Conservation (phyloP, 1,139 yeast species). For the Suhomyces bokatorum region DNA sequence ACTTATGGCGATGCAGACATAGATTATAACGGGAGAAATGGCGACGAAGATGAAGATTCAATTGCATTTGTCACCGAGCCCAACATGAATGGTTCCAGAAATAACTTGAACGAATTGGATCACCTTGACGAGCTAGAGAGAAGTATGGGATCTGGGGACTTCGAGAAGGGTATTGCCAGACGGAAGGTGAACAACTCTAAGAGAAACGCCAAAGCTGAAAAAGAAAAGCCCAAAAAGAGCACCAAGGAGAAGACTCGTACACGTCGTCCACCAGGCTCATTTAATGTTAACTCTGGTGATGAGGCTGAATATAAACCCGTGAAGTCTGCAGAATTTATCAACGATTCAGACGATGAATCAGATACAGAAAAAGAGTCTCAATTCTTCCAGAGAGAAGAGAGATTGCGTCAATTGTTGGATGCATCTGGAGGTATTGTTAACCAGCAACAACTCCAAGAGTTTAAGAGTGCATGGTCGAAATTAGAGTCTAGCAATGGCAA, state of each 20-base stretch:
- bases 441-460: conserved; percentile 37
- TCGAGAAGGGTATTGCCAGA: conserved; percentile 26
- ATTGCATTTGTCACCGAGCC: conserved; percentile 41
- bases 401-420: conserved; percentile 44
- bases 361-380: conserved; percentile 56
- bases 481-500: conserved; percentile 23
- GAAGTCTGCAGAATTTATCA: conserved; percentile 55
- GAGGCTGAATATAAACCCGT: conserved; percentile 18
- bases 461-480: conserved; percentile 40
- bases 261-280: conserved; percentile 22
- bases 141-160: conserved; percentile 13
- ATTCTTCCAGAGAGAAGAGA: conserved; percentile 61
- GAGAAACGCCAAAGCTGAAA: background rate
- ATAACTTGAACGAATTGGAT: conserved; percentile 31
- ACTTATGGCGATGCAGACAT: conserved; percentile 21
- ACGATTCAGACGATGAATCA: conserved; percentile 66
- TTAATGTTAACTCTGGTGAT: conserved; percentile 23
- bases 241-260: conserved; percentile 4
- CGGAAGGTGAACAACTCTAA: conserved; percentile 12
- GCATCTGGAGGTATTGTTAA: conserved; percentile 45
- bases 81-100: conserved; percentile 17
- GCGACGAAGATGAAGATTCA: conserved; percentile 24
- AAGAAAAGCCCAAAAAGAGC: conserved; percentile 9
- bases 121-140: conserved; percentile 35
- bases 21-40: conserved; percentile 19